These are phyloP conservation scores for Trichoderma reesei DNA, from an alignment of 495 filamentous ascomycete species.

Conservation along the genomic window DNA sequence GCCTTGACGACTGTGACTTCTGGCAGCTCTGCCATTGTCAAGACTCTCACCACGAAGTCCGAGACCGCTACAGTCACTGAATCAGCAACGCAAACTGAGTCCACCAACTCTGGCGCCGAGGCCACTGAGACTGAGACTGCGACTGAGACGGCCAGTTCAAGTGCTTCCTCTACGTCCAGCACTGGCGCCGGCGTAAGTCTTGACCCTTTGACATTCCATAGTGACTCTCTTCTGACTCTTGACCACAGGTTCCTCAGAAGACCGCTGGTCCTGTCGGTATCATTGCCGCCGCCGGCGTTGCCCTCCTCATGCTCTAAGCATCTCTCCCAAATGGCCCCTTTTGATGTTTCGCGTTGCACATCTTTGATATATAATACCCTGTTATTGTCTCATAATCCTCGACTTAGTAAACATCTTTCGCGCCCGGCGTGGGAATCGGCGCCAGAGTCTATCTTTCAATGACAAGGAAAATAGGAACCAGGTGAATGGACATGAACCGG, in stretches of 20 bases:
- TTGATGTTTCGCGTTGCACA: conserved; percentile 10
- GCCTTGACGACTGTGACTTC: neutral
- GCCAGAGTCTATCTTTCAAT: conserved; percentile 1
- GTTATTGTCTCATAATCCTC: conserved; percentile 3
- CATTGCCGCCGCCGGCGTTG: conserved; percentile 28
- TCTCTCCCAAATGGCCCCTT: neutral
- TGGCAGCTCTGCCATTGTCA: neutral
- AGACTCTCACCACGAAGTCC: neutral
- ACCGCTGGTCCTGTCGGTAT: conserved; percentile 25
- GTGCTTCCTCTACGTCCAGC: neutral
- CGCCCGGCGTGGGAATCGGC: neutral
- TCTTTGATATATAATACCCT: conserved; percentile 11
- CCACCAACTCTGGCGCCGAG: neutral
- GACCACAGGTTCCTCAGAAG: conserved; percentile 18
- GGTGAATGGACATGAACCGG: conserved; percentile 10
- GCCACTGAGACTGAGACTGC: neutral
- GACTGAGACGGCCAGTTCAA: neutral
- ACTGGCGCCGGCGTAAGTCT: conserved; percentile 1
- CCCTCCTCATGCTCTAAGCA: conserved; percentile 24
- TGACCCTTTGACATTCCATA: neutral
- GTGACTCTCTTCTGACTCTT: conserved; percentile 3
- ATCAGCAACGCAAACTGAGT: neutral
- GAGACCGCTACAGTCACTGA: neutral
- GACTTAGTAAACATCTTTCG: conserved; percentile 5
- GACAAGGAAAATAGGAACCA: neutral